These are phyloP conservation scores for Casuarina cunninghamiana DNA, from an alignment of 306 rosid species.

Conservation along the genomic window DNA sequence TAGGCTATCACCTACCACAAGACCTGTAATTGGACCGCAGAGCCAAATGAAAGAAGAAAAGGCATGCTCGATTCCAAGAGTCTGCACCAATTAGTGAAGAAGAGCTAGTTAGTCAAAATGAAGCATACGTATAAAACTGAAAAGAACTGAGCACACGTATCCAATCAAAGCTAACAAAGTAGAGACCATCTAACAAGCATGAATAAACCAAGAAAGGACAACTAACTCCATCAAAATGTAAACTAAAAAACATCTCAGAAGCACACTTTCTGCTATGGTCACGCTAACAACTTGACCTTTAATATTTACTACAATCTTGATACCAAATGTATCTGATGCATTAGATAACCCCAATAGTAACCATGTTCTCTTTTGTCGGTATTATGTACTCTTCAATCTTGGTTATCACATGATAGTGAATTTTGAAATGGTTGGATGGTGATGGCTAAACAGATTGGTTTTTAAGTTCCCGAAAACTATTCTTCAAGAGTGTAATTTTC, in stretches of 20 bases:
- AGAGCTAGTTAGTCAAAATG: conserved; percentile 23
- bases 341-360: neutral
- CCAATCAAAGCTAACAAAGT: too few relatives aligned
- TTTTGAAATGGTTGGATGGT: neutral
- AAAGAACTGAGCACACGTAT: neutral
- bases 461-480: neutral
- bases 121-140: conserved; percentile 2
- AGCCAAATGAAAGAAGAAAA: conserved; percentile 99
- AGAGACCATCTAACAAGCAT: neutral
- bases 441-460: neutral
- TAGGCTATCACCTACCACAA: conserved; percentile 69
- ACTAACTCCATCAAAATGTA: neutral
- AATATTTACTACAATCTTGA: neutral
- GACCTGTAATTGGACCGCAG: conserved; percentile 99
- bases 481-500: conserved; percentile 6
- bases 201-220: neutral
- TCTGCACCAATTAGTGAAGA: conserved; percentile 58
- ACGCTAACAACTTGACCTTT: neutral
- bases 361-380: neutral
- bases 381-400: neutral
- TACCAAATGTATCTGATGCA: neutral
- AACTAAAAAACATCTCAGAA: neutral
- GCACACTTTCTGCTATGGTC: neutral
- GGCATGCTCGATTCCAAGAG: conserved; percentile 95
- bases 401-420: neutral